Percentiles rank a stretch among this genome's conserved stretches.
These are phyloP conservation scores for Solanum megistacrolobum DNA, from an alignment of 257 asterid species.

Conservation along the genomic window DNA sequence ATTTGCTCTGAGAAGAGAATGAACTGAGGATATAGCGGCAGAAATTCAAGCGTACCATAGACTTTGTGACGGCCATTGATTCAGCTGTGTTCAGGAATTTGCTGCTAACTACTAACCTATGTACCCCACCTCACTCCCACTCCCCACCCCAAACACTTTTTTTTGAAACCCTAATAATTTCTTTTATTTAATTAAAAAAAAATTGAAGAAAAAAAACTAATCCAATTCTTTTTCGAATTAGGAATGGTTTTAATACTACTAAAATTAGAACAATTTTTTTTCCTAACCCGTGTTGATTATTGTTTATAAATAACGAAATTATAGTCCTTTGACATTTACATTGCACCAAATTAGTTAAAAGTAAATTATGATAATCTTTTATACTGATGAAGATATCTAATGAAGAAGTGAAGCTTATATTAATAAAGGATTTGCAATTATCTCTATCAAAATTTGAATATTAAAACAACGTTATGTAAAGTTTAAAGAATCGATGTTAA, in stretches of 20 bases:
- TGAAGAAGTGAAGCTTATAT: neutral
- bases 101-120: neutral
- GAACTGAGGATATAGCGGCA: neutral
- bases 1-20: neutral
- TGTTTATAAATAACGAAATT: neutral
- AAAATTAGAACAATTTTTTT: too few species aligned
- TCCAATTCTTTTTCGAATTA: neutral
- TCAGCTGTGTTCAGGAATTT: neutral
- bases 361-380: neutral
- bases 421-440: neutral
- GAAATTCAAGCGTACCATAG: neutral
- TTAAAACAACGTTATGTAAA: neutral
- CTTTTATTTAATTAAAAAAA: neutral
- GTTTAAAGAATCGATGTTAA: neutral
- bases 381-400: neutral
- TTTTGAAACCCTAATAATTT: neutral
- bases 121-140: neutral
- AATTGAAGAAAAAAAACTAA: neutral
- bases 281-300: neutral
- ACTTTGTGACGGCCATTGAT: neutral
- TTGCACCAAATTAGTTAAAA: neutral
- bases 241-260: neutral
- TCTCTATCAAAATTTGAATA: neutral
- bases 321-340: neutral
- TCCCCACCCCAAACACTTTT: neutral